Evolutionary conservation across 371 early-diverging fungal species (phyloP).

Genomic region (Haplosporangium sp.): DNA sequence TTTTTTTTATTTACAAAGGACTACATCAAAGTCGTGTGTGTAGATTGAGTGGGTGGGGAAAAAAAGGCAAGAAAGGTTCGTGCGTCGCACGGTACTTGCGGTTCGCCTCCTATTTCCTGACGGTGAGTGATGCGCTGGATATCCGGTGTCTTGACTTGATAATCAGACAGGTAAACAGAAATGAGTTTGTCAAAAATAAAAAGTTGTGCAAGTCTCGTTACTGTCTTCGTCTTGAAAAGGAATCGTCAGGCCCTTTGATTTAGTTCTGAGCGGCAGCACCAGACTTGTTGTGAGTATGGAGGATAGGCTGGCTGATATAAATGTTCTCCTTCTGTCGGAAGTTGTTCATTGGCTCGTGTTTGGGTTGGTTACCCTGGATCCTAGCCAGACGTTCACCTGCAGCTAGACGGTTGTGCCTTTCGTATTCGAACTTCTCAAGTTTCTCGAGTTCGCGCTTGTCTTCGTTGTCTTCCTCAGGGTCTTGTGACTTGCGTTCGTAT

Average conservation of each 20-base stretch:
- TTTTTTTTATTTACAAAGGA: slow-evolving; percentile 7
- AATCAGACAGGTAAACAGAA: too few species aligned
- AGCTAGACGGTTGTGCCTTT: slow-evolving; percentile 32
- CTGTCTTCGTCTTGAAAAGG: too few species aligned
- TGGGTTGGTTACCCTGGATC: slow-evolving; percentile 51
- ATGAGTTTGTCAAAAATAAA: too few species aligned
- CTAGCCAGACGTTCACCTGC: slow-evolving; percentile 46
- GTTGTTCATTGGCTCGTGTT: slow-evolving; percentile 31
- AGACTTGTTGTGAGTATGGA: slow-evolving; percentile 50
- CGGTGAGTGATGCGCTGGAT: neutral
- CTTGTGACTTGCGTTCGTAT: slow-evolving; percentile 28
- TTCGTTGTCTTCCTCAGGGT: slow-evolving; percentile 35
- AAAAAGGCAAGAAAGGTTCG: neutral
- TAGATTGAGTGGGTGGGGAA: slow-evolving; percentile 3
- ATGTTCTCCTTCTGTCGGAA: slow-evolving; percentile 52
- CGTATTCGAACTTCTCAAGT: slow-evolving; percentile 39
- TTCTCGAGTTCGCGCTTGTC: slow-evolving; percentile 48
- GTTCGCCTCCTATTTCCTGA: neutral
- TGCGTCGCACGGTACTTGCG: too few species aligned
- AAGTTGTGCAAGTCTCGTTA: neutral
- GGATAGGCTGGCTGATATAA: slow-evolving; percentile 39
- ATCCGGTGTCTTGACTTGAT: too few species aligned
- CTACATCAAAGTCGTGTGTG: neutral
- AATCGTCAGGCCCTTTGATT: neutral
- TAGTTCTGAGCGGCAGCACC: slow-evolving; percentile 44